Conservation (phyloP, 225 moss, liverwort and hornwort genomes). For the Lunularia cruciata region DNA sequence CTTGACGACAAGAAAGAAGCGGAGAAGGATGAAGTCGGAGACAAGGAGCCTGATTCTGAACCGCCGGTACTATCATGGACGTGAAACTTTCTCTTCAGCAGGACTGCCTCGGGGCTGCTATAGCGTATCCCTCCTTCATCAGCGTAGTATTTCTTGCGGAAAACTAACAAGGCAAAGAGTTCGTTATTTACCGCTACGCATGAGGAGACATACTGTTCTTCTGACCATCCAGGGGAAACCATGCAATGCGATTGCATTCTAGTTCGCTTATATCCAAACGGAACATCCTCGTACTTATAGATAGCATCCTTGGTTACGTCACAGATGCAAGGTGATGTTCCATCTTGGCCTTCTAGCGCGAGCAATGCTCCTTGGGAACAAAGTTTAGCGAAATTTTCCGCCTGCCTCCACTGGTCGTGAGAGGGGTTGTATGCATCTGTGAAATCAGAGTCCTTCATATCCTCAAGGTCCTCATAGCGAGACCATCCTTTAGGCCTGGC, state of each 20-base stretch:
- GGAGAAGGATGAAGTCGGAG: constrained; percentile 6
- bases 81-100: constrained; percentile 3
- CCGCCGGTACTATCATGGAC: background rate
- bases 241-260: constrained; percentile 1
- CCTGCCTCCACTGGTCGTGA: constrained; percentile 30
- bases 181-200: constrained; percentile 7
- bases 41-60: background rate
- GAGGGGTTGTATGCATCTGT: constrained; percentile 32
- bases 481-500: constrained; percentile 11
- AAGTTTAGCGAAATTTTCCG: constrained; percentile 29
- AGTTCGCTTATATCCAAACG: constrained; percentile 14
- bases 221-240: constrained; percentile 14
- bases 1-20: background rate
- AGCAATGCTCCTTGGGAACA: background rate
- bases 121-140: constrained; percentile 2
- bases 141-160: background rate
- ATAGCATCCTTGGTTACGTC: constrained; percentile 18
- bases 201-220: constrained; percentile 3
- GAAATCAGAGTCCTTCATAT: constrained; percentile 33
- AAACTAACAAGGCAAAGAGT: constrained; percentile 5
- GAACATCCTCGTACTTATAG: constrained; percentile 10
- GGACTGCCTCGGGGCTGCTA: background rate
- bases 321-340: background rate
- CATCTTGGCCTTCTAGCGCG: background rate
- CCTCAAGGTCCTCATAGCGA: background rate